Conservation (phyloP, 768 basidiomycete species). For the Amanita exitialis region DNA sequence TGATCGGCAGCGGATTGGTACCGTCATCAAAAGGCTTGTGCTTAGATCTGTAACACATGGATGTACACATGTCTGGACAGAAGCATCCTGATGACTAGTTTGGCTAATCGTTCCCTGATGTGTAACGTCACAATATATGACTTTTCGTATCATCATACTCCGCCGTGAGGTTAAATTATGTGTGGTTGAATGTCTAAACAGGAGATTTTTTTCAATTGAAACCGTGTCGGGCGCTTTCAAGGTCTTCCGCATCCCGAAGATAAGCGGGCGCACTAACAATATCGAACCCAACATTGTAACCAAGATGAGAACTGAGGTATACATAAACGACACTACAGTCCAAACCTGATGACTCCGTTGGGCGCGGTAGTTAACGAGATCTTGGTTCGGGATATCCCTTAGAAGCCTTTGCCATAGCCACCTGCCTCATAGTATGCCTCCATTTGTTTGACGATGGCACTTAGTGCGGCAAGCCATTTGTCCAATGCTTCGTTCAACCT, state of each 20-base stretch:
- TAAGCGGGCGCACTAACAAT: background rate
- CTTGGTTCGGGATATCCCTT: conserved; percentile 5
- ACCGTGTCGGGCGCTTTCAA: background rate
- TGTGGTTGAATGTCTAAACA: background rate
- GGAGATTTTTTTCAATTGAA: background rate
- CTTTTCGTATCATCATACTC: background rate
- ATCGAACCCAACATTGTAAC: background rate
- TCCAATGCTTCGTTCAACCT: conserved; percentile 47
- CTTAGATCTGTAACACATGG: background rate
- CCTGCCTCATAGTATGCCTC: conserved; percentile 53
- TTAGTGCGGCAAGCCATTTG: conserved; percentile 59
- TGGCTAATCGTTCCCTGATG: background rate
- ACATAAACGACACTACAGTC: background rate
- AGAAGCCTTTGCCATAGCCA: conserved; percentile 43
- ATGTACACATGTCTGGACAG: background rate
- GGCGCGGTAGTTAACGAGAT: background rate
- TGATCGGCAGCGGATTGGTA: background rate
- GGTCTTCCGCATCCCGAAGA: background rate
- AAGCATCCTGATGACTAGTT: background rate
- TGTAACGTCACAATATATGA: background rate
- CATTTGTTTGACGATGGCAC: conserved; percentile 42
- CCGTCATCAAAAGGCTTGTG: background rate
- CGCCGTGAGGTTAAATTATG: background rate
- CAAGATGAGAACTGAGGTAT: background rate
- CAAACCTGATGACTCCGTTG: background rate